These are phyloP conservation scores for Prunus yedoensis DNA, from an alignment of 331 rosid species.

Conservation along the genomic window DNA sequence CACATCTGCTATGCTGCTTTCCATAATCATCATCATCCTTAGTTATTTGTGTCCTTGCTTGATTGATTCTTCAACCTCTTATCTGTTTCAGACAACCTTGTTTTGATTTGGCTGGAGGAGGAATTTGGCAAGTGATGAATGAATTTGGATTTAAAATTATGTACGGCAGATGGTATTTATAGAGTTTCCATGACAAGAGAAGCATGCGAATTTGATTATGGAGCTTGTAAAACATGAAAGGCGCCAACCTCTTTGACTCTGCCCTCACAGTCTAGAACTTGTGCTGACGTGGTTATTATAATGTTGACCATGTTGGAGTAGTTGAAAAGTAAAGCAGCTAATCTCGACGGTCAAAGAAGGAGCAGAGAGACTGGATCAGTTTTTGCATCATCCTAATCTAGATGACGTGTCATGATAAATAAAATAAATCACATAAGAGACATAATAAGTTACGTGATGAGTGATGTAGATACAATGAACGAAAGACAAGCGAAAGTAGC, in stretches of 20 bases:
- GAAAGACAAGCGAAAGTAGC: too few relatives aligned
- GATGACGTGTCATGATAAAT: too few relatives aligned
- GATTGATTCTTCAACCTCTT: too few relatives aligned
- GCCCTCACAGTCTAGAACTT: slow-evolving; percentile 3
- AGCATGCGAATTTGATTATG: not conserved
- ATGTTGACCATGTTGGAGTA: not conserved
- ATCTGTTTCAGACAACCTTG: not conserved
- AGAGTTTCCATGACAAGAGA: too few relatives aligned
- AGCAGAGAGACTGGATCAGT: too few relatives aligned
- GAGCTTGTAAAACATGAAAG: not conserved
- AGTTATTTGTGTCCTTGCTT: too few relatives aligned
- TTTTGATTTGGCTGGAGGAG: not conserved
- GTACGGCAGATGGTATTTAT: not conserved
- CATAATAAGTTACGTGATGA: too few relatives aligned
- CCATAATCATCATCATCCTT: slow-evolving; percentile 4
- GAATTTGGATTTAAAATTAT: not conserved
- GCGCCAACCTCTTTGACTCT: slow-evolving; percentile 5
- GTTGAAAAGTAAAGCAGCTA: not conserved
- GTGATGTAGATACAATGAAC: too few relatives aligned
- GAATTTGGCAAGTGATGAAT: not conserved
- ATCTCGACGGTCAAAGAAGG: not conserved
- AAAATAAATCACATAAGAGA: too few relatives aligned
- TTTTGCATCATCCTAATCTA: too few relatives aligned
- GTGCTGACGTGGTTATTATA: not conserved
- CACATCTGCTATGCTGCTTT: slow-evolving; percentile 13